These are phyloP conservation scores for Phytopythium chamaehyphon DNA, from an alignment of 352 stramenopile species.

Conservation along the genomic window DNA sequence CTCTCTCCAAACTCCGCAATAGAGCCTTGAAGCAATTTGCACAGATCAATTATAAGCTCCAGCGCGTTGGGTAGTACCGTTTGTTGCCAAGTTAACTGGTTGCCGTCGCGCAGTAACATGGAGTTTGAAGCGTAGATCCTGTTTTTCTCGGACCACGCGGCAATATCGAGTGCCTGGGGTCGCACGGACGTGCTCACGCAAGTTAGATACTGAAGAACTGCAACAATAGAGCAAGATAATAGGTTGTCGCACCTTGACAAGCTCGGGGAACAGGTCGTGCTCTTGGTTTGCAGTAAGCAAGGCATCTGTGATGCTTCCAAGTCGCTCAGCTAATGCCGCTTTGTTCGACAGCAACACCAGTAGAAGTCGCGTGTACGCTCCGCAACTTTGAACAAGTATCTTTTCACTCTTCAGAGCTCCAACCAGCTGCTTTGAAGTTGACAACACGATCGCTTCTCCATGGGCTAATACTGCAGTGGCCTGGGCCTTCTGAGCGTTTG, in stretches of 20 bases:
- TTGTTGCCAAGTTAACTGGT: slow-evolving; percentile 17
- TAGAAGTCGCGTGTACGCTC: slow-evolving; percentile 26
- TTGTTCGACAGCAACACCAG: slow-evolving; percentile 24
- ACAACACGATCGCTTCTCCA: not conserved
- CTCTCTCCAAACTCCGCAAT: not conserved
- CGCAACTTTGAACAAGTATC: slow-evolving; percentile 15
- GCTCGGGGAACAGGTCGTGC: slow-evolving; percentile 25
- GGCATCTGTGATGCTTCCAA: slow-evolving; percentile 26
- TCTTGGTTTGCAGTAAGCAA: slow-evolving; percentile 22
- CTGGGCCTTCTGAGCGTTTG: not conserved
- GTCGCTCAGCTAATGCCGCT: slow-evolving; percentile 13
- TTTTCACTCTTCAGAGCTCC: slow-evolving; percentile 25
- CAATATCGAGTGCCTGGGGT: slow-evolving; percentile 37
- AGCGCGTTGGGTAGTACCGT: slow-evolving; percentile 35
- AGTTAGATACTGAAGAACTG: too few species aligned
- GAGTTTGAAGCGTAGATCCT: slow-evolving; percentile 20
- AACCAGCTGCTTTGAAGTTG: not conserved
- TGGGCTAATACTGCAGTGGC: not conserved
- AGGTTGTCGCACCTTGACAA: slow-evolving; percentile 30
- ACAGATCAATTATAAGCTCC: slow-evolving; percentile 28
- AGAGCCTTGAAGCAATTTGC: slow-evolving; percentile 32
- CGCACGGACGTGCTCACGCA: too few species aligned
- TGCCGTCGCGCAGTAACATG: slow-evolving; percentile 18
- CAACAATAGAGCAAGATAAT: not conserved
- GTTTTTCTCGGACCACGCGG: slow-evolving; percentile 28